Evolutionary conservation across 2,329 filamentous ascomycete genomes (phyloP).

Genomic region (Lecanicillium sp.): DNA sequence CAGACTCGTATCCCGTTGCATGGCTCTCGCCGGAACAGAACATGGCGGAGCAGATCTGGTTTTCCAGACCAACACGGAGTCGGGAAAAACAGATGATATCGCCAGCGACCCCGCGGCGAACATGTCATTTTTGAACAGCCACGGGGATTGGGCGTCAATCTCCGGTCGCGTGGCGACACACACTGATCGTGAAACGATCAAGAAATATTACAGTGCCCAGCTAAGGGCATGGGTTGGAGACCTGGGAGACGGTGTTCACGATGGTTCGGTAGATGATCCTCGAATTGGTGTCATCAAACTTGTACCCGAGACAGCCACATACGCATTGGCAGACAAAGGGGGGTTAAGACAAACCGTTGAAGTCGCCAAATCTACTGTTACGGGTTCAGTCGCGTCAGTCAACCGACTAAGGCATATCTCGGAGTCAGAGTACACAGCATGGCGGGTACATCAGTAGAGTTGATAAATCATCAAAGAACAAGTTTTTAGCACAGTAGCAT

Average conservation of each 20-base stretch:
- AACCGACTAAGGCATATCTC: conserved; percentile 72
- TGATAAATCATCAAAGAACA: too few species aligned
- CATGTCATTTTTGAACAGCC: conserved; percentile 67
- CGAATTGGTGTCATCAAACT: conserved; percentile 76
- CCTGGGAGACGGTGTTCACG: conserved; percentile 73
- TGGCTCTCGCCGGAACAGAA: conserved; percentile 78
- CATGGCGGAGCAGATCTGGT: conserved; percentile 71
- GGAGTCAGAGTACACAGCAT: conserved; percentile 57
- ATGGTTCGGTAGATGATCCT: conserved; percentile 74
- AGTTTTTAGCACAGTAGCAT: too few species aligned
- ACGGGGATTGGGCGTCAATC: conserved; percentile 80
- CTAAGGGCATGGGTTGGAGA: conserved; percentile 86
- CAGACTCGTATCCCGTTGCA: conserved; percentile 70
- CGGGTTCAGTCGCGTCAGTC: conserved; percentile 61
- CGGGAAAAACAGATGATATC: conserved; percentile 51
- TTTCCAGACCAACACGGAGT: conserved; percentile 89
- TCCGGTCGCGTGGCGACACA: conserved; percentile 65
- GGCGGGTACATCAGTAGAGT: conserved; percentile 29
- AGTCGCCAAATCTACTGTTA: conserved; percentile 67
- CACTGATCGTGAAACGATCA: conserved; percentile 59
- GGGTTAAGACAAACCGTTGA: conserved; percentile 58
- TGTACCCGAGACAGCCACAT: conserved; percentile 63
- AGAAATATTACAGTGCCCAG: conserved; percentile 65
- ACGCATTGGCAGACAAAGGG: conserved; percentile 57
- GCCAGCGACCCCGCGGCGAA: conserved; percentile 26